Percentiles rank a stretch among this genome's conserved stretches.
These are phyloP conservation scores for Xylaria sp. DNA, from an alignment of 2,329 filamentous ascomycete genomes.

Conservation along the genomic window DNA sequence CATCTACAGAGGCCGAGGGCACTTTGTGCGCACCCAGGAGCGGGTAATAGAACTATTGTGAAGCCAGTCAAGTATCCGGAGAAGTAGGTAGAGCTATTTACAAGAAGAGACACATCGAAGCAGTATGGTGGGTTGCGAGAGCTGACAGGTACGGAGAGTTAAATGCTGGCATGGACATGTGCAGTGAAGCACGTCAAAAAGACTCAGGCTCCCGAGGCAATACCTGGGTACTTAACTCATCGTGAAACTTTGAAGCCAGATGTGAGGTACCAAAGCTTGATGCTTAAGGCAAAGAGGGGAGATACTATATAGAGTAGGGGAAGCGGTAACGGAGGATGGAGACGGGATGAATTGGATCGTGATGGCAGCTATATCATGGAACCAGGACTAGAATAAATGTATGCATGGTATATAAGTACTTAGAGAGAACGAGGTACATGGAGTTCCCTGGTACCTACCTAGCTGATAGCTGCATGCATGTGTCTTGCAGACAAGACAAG, in stretches of 20 bases:
- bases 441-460: neutral
- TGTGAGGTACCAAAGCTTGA: slow-evolving; percentile 17
- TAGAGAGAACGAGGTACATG: neutral
- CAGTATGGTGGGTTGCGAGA: slow-evolving; percentile 10
- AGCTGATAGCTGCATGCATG: slow-evolving; percentile 4
- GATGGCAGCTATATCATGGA: slow-evolving; percentile 22
- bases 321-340: slow-evolving; percentile 6
- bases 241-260: neutral
- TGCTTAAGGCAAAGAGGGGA: neutral
- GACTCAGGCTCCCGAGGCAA: neutral
- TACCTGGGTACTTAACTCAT: slow-evolving; percentile 4
- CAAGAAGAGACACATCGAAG: slow-evolving; percentile 22
- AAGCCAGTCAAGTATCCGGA: slow-evolving; percentile 8
- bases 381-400: neutral
- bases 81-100: slow-evolving; percentile 13
- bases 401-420: neutral
- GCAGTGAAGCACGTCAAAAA: slow-evolving; percentile 14
- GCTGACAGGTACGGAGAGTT: neutral
- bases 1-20: slow-evolving; percentile 20
- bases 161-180: slow-evolving; percentile 8
- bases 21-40: neutral
- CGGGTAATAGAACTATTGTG: neutral
- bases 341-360: slow-evolving; percentile 19
- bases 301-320: slow-evolving; percentile 5
- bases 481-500: slow-evolving; percentile 3